Conservation (phyloP, 805 yeast species). For the Zygosaccharomyces rouxii region DNA sequence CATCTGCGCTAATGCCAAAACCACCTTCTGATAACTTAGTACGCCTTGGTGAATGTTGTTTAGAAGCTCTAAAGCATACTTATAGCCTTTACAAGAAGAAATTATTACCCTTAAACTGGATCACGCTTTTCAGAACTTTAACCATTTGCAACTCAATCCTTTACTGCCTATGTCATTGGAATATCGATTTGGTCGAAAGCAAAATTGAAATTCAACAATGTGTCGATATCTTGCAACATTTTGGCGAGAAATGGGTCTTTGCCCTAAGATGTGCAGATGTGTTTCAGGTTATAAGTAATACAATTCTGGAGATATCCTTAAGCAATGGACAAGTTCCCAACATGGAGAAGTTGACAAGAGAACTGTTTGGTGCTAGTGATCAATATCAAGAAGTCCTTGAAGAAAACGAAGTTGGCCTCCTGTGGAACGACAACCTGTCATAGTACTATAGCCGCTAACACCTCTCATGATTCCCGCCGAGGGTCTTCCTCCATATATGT, state of each 20-base stretch:
- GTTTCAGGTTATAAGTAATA: slow-evolving; percentile 41
- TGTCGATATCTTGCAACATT: slow-evolving; percentile 44
- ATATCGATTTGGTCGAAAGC: slow-evolving; percentile 43
- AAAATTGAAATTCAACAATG: slow-evolving; percentile 45
- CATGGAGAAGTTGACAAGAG: slow-evolving; percentile 40
- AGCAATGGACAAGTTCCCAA: slow-evolving; percentile 38
- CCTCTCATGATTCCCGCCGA: neutral
- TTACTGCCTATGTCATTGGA: slow-evolving; percentile 45
- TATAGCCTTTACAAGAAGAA: slow-evolving; percentile 43
- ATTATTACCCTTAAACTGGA: slow-evolving; percentile 47
- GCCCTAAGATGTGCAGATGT: slow-evolving; percentile 44
- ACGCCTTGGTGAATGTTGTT: slow-evolving; percentile 43
- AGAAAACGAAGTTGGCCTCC: slow-evolving; percentile 44
- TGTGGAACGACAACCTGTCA: slow-evolving; percentile 37
- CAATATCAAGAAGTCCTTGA: slow-evolving; percentile 45
- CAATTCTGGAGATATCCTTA: slow-evolving; percentile 43
- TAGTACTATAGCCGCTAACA: slow-evolving; percentile 1
- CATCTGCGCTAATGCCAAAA: slow-evolving; percentile 45
- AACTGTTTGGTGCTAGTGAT: slow-evolving; percentile 42
- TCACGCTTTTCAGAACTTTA: slow-evolving; percentile 43
- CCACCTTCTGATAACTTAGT: slow-evolving; percentile 41
- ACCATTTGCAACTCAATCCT: slow-evolving; percentile 46
- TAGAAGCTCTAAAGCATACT: slow-evolving; percentile 44
- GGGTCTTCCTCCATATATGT: neutral
- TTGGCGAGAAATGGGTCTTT: slow-evolving; percentile 45